These are phyloP conservation scores for Pleurostoma richardsiae DNA, from an alignment of 2,329 filamentous ascomycete species.

Conservation along the genomic window DNA sequence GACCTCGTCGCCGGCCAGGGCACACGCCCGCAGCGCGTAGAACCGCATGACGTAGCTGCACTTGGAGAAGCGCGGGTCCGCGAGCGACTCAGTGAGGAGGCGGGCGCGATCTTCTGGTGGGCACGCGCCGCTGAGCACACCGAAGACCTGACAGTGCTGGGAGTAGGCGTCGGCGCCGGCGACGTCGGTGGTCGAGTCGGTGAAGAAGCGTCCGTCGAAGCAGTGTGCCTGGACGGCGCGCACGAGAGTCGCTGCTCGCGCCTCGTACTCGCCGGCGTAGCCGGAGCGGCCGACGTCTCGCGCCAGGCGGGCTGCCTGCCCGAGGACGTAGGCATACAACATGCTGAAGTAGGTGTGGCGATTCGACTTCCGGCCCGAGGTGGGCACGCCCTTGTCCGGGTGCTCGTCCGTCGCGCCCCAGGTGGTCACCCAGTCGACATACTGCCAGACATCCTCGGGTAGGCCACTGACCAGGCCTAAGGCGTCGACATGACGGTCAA, in stretches of 20 bases:
- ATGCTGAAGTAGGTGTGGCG: constrained; percentile 33
- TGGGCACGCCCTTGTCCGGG: constrained; percentile 28
- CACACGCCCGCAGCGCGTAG: constrained; percentile 30
- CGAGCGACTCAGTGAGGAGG: constrained; percentile 21
- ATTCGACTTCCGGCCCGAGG: constrained; percentile 26
- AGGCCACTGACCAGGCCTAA: constrained; percentile 19
- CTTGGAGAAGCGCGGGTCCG: constrained; percentile 20
- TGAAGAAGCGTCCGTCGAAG: constrained; percentile 25
- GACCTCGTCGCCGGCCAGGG: constrained; percentile 19
- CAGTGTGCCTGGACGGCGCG: constrained; percentile 22
- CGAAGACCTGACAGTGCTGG: constrained; percentile 30
- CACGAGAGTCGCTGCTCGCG: constrained; percentile 15
- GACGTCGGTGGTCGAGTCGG: constrained; percentile 23
- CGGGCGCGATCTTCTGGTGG: constrained; percentile 7
- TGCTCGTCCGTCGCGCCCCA: constrained; percentile 18
- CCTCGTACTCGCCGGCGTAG: constrained; percentile 21
- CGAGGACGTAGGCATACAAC: constrained; percentile 29
- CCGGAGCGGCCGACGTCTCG: constrained; percentile 24
- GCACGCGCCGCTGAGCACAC: constrained; percentile 24
- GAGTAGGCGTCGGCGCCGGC: constrained; percentile 19
- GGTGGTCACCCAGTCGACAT: constrained; percentile 25
- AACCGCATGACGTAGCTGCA: constrained; percentile 33
- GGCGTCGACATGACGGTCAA: constrained; percentile 17
- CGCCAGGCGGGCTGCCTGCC: constrained; percentile 23
- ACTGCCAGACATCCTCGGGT: constrained; percentile 24